Base-by-base conservation (phyloP, 106 monocot species). In the Acorus calamus region DNA sequence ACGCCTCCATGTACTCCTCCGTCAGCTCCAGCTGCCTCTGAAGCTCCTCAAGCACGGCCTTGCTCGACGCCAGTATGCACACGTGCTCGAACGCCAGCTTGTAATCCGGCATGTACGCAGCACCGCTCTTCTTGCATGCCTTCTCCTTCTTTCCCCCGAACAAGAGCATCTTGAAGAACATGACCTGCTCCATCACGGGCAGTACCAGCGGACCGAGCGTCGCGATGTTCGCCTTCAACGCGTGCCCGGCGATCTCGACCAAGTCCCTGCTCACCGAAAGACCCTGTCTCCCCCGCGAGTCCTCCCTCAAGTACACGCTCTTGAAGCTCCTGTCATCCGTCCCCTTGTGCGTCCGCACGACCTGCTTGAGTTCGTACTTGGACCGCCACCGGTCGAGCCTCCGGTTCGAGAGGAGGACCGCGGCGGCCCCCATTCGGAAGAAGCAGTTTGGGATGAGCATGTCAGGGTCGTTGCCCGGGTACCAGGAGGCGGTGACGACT, bases 361-460 rank as follows among this genome's bases (percentile, higher is more conserved):
- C 76, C 57, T 88, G 88, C 78, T 88, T 84, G 56, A 88, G 73
- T 3, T 69, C 66, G 64, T 88, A 88, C 81, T 84, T 88, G 45
- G 88, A 83, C 50, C 80, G 69, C 3, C 70, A 66, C 51, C 81
- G 84, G 58, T 88, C 88, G 7, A 74, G 52, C 8, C 88, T 52
- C 10, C 88, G 75, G 73, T 88, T 88, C 11, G 83, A 84, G 3
- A 88, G 65, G 49, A 84, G 75, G 44, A 78, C 66, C 2, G 88
- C 84, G 2, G 84, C 80, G 76, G 84, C 84, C 3, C 88, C 88
- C 60, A 77, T 81, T 2, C 88, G 67, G 62, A 88, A 88, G 73
- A 84, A 88, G 73, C 78, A 84, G 57, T 88, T 88, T 2, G 88
- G 88, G 9, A 88, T 88, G 47, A 88, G 73, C 88, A 88, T 88